Percentiles rank a stretch among this genome's conserved stretches.
phyloP scores from a whole-genome alignment of 2,329 filamentous ascomycete genomes.

The Ceratocystis variospora region DNA sequence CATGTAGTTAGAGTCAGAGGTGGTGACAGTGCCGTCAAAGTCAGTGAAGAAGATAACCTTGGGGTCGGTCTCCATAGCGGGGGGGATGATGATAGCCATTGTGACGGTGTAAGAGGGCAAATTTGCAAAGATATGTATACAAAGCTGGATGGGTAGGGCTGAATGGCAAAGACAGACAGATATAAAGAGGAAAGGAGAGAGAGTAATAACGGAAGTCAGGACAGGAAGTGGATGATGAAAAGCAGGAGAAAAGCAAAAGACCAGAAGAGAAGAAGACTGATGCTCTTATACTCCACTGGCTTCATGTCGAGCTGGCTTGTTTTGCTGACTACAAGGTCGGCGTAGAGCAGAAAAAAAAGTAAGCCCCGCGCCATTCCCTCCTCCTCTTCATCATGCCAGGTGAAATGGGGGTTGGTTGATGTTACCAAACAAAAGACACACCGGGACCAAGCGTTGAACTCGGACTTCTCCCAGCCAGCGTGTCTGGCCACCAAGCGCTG shows the following conservation, averaged over 20 bases:
- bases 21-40: conserved; percentile 92
- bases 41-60: conserved; percentile 98
- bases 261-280: conserved; percentile 9
- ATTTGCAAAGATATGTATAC: conserved; percentile 1
- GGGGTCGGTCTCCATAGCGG: conserved; percentile 47
- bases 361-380: not conserved
- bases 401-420: not conserved
- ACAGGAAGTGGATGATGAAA: conserved; percentile 3
- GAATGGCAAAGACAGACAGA: not conserved
- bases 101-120: conserved; percentile 7
- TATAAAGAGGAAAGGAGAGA: not conserved
- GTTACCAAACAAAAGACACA: conserved; percentile 4
- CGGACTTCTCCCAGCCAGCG: not conserved
- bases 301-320: not conserved
- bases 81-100: conserved; percentile 18
- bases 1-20: conserved; percentile 50
- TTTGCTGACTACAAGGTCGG: not conserved
- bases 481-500: not conserved
- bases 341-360: not conserved
- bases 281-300: conserved; percentile 16
- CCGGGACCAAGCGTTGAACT: conserved; percentile 5
- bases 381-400: not conserved
- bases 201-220: not conserved
- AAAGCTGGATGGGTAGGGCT: not conserved
- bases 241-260: conserved; percentile 4